phyloP scores from a whole-genome alignment of 2,329 filamentous ascomycete species.

The Fusarium sp. region DNA sequence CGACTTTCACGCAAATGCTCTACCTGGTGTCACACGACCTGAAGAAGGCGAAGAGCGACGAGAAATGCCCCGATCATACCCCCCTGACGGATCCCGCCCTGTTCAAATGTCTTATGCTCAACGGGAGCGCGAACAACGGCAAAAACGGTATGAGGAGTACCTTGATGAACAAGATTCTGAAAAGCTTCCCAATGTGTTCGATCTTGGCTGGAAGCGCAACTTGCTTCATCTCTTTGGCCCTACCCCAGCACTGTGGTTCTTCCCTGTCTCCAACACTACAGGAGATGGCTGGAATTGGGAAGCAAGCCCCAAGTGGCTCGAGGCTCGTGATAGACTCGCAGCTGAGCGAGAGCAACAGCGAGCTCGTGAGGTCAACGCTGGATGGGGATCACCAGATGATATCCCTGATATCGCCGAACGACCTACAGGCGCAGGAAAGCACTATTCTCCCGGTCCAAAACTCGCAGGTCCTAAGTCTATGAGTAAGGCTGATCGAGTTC shows the following conservation, averaged over 20 bases:
- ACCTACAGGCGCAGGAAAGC: conserved; percentile 50
- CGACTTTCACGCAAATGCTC: conserved; percentile 83
- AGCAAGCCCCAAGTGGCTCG: conserved; percentile 80
- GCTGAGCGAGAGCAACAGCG: conserved; percentile 69
- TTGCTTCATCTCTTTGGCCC: conserved; percentile 84
- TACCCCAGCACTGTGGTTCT: conserved; percentile 75
- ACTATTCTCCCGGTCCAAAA: conserved; percentile 44
- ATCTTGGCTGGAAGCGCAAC: conserved; percentile 86
- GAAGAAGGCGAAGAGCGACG: conserved; percentile 80
- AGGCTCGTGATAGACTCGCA: conserved; percentile 73
- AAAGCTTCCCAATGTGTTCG: conserved; percentile 92
- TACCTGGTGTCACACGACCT: conserved; percentile 82
- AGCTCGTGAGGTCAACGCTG: conserved; percentile 72
- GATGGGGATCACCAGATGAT: conserved; percentile 67
- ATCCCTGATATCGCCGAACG: conserved; percentile 43
- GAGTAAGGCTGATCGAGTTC: conserved; percentile 69
- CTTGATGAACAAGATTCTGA: conserved; percentile 90
- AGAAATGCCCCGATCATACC: conserved; percentile 41
- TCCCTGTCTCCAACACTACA: conserved; percentile 86
- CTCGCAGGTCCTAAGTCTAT: conserved; percentile 51
- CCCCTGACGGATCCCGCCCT: conserved; percentile 52
- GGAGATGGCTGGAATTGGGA: conserved; percentile 98
- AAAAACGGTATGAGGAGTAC: conserved; percentile 74
- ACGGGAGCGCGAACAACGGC: conserved; percentile 65
- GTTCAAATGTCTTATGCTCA: conserved; percentile 65